Percentiles rank a stretch among this genome's conserved stretches.
These are phyloP conservation scores for Kregervanrija delftensis DNA, from an alignment of 805 yeast genomes.

Conservation along the genomic window DNA sequence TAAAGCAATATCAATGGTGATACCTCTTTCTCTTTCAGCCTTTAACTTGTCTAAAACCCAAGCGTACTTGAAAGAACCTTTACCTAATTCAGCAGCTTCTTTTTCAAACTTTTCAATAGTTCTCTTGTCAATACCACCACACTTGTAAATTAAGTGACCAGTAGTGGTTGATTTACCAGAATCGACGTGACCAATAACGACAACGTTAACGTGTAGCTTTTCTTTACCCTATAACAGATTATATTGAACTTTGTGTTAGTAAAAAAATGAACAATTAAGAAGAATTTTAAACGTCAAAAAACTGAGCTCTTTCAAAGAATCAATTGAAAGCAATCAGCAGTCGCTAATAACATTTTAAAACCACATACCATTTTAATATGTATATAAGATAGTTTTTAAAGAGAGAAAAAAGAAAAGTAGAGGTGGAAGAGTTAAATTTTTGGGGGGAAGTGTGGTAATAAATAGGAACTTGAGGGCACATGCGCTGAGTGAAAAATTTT, in stretches of 20 bases:
- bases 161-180: constrained; percentile 98
- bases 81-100: constrained; percentile 96
- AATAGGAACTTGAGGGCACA: too few relatives aligned
- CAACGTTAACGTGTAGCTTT: constrained; percentile 98
- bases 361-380: constrained; percentile 1
- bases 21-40: constrained; percentile 97
- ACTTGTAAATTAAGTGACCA: constrained; percentile 98
- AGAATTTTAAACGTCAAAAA: neutral
- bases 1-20: constrained; percentile 89
- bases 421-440: constrained; percentile 1
- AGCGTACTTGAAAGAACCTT: constrained; percentile 97
- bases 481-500: constrained; percentile 1
- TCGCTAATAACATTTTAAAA: neutral
- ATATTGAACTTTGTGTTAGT: constrained; percentile 6
- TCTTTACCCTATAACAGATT: constrained; percentile 66
- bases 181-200: constrained; percentile 99
- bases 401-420: neutral
- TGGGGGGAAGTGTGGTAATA: neutral
- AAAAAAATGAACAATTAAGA: constrained; percentile 2
- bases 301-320: neutral
- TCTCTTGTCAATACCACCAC: constrained; percentile 99
- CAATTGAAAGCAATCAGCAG: neutral
- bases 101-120: constrained; percentile 97
- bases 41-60: constrained; percentile 94
- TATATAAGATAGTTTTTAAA: neutral